phyloP scores from a whole-genome alignment of 352 stramenopile species.

The Thalassiosira gravida region DNA sequence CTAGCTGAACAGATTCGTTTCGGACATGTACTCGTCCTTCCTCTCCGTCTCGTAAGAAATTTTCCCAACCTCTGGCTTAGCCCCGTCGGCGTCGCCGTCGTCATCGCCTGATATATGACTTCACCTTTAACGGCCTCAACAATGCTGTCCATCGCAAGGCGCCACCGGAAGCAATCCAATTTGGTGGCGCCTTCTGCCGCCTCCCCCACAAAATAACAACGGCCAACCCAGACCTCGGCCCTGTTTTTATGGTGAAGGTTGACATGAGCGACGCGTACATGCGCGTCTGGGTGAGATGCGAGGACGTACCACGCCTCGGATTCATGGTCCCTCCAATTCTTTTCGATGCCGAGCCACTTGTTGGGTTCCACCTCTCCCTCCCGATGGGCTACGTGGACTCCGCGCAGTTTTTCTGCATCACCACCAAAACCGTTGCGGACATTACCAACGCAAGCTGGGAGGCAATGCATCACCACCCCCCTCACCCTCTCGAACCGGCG shows the following conservation, averaged over 20 bases:
- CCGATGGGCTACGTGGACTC: neutral
- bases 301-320: conserved; percentile 1
- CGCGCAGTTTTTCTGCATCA: neutral
- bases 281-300: conserved; percentile 8
- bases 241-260: conserved; percentile 41
- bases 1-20: neutral
- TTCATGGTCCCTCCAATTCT: neutral
- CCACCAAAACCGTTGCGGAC: neutral
- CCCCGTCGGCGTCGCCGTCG: conserved; percentile 29
- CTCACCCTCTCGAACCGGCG: neutral
- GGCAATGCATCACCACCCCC: neutral
- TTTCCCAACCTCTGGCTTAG: neutral
- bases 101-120: conserved; percentile 49
- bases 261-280: conserved; percentile 64
- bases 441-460: neutral
- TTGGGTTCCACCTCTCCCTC: neutral
- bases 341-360: neutral
- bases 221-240: conserved; percentile 20
- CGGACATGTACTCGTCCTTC: neutral
- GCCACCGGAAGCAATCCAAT: conserved; percentile 48
- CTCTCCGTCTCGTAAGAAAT: neutral
- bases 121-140: conserved; percentile 46
- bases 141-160: conserved; percentile 23
- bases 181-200: conserved; percentile 36
- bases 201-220: conserved; percentile 34